Evolutionary conservation across 2,329 filamentous ascomycete genomes (phyloP), one percentile per base, ranked within the genome.

Genomic region (Eurotiales sp.): DNA sequence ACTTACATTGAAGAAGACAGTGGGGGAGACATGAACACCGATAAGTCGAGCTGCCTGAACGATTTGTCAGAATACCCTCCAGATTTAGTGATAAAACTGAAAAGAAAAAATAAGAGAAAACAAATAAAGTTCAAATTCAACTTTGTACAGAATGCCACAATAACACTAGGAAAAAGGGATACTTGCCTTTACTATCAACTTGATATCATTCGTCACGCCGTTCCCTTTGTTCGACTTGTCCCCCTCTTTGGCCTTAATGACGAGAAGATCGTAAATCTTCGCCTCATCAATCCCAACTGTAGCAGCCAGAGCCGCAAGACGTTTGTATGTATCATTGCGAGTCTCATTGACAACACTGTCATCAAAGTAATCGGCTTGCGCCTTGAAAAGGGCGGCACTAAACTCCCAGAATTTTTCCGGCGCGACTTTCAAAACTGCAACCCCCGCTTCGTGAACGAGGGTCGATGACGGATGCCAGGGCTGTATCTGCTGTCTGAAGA

Each of bases 391-490:
- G 6, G 77, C 80, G 36, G 77, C 77, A 68, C 83, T 88, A 70
- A 92, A 96, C 14, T 79, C 76, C 84, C 86, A 95, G 78, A 95
- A 97, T 58, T 83, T 84, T 15, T 78, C 75, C 0, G 88, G 86
- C 2, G 82, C 75, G 6, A 89, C 70, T 46, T 80, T 81, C 59
- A 92, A 78, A 1, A 96, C 89, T 2, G 90, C 92, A 27, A 90
- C 80, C 3, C 77, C 91, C 27, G 90, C 87, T 78, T 97, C 92
- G 51, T 76, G 71, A 8, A 64, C 65, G 10, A 90, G 78, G 6
- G 87, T 90, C 36, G 84, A 90, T 17, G 87, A 90, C 1, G 92
- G 92, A 72, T 97, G 91, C 92, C 92, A 96, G 12, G 90, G 90
- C 74, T 96, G 90, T 63, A 96, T 83, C 68, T 96, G 90, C 68